A percentile compares a stretch with the other conserved stretches of the same genome.
Evolutionary conservation across 2,329 filamentous ascomycete genomes (phyloP).

Genomic region (Clarireedia paspali): DNA sequence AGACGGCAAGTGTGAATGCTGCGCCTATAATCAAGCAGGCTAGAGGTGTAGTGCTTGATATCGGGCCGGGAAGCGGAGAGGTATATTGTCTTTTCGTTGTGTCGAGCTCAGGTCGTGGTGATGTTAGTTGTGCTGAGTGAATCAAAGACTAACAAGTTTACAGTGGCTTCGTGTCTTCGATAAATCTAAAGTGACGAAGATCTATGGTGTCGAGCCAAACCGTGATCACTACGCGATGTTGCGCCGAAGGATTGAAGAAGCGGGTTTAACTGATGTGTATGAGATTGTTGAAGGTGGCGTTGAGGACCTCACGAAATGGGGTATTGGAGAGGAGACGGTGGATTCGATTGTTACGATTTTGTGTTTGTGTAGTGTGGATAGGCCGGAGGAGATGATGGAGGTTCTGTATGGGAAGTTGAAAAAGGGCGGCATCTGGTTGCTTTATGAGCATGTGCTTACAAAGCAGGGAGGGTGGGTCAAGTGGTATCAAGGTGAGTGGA

Average conservation of each 20-base stretch:
- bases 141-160: conserved; percentile 40
- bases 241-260: conserved; percentile 37
- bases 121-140: conserved; percentile 34
- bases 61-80: conserved; percentile 53
- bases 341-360: conserved; percentile 25
- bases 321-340: conserved; percentile 37
- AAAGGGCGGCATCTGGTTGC: conserved; percentile 23
- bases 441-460: conserved; percentile 25
- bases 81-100: conserved; percentile 42
- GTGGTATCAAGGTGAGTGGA: conserved; percentile 23
- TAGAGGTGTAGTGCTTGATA: conserved; percentile 36
- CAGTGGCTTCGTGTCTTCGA: conserved; percentile 7
- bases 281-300: conserved; percentile 56
- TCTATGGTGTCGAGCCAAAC: conserved; percentile 62
- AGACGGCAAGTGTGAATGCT: conserved; percentile 36
- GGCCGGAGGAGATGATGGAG: conserved; percentile 20
- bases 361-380: conserved; percentile 24
- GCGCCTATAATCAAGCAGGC: conserved; percentile 32
- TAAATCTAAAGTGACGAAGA: conserved; percentile 27
- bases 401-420: conserved; percentile 22
- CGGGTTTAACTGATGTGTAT: conserved; percentile 50
- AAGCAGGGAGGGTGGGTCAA: conserved; percentile 15
- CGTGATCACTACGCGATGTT: conserved; percentile 42
- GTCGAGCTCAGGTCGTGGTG: not conserved
- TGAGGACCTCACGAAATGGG: conserved; percentile 40